Evolutionary conservation across 768 basidiomycete species (phyloP).

Genomic region (Exidia glandulosa): DNA sequence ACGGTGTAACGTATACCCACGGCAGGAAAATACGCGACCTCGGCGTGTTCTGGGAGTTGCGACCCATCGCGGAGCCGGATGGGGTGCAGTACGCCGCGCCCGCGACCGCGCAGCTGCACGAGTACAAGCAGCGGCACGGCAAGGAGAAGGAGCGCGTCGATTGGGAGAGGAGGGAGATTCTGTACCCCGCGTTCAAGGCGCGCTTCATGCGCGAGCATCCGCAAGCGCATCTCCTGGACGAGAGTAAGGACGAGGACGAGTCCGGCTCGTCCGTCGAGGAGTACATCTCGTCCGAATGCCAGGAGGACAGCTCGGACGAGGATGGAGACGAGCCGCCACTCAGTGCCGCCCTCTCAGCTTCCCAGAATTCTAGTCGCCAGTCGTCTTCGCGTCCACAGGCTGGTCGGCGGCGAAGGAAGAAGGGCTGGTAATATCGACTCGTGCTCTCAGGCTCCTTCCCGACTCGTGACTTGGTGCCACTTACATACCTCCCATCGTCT

Average conservation of each 20-base stretch:
- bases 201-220: background rate
- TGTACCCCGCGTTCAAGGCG: background rate
- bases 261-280: background rate
- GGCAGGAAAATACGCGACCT: background rate
- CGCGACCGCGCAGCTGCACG: too few species aligned
- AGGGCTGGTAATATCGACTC: too few species aligned
- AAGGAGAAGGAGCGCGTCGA: too few species aligned
- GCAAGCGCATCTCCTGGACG: background rate
- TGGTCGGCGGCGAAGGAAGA: background rate
- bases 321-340: too few species aligned
- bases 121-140: too few species aligned
- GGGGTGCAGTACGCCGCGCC: background rate
- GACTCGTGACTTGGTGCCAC: too few species aligned
- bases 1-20: background rate
- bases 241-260: background rate
- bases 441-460: too few species aligned
- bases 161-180: too few species aligned
- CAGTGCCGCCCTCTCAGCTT: background rate
- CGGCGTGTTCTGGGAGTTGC: background rate
- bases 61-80: background rate
- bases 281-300: background rate
- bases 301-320: background rate
- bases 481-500: too few species aligned
- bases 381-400: background rate
- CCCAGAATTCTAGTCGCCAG: background rate